Conservation (phyloP, 2,329 filamentous ascomycete species). For the Microsporum audouinii region DNA sequence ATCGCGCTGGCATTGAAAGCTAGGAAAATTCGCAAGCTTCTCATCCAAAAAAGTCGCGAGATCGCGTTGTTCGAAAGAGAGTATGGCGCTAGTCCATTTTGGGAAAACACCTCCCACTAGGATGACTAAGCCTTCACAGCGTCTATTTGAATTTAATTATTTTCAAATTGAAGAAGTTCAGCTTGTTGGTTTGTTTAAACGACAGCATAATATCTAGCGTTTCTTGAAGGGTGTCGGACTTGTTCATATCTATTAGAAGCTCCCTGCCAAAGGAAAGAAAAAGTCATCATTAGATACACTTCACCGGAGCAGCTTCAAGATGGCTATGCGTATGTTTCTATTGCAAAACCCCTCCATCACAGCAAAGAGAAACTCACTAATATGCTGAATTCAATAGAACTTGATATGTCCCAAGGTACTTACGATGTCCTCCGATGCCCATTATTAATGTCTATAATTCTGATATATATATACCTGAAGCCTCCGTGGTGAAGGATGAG, state of each 20-base stretch:
- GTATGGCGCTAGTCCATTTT: background rate
- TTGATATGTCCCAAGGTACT: conserved; percentile 39
- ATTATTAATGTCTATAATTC: background rate
- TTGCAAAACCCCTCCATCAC: conserved; percentile 24
- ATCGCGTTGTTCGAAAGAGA: background rate
- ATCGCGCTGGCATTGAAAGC: background rate
- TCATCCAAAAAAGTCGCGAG: background rate
- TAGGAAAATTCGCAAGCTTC: background rate
- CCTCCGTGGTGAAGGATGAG: conserved; percentile 87
- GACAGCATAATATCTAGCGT: background rate
- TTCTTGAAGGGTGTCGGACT: background rate
- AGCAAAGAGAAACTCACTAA: conserved; percentile 15
- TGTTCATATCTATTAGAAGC: background rate
- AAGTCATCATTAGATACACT: background rate
- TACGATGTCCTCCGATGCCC: background rate
- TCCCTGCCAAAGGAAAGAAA: background rate
- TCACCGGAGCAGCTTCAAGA: conserved; percentile 28
- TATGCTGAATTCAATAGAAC: conserved; percentile 26
- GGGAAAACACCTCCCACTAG: conserved; percentile 2
- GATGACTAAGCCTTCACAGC: conserved; percentile 1
- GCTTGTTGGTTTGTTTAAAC: background rate
- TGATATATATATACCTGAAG: conserved; percentile 28
- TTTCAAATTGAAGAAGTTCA: background rate
- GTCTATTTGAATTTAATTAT: background rate
- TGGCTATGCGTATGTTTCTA: conserved; percentile 38